Base-by-base conservation (phyloP, 2,329 filamentous ascomycete species). In the Xylaria hypoxylon region DNA sequence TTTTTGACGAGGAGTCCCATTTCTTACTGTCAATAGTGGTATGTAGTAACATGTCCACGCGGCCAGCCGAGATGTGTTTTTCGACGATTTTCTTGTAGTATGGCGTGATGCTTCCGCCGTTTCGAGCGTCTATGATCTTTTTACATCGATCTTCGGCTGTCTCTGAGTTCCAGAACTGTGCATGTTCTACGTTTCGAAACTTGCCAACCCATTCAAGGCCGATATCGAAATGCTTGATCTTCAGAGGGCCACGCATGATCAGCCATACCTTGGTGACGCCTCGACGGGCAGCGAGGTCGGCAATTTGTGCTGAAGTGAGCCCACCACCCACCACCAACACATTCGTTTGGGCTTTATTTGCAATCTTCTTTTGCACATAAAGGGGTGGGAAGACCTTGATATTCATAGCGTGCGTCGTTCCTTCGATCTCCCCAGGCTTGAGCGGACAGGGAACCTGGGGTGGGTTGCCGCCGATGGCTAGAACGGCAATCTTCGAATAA, bases 201-300 rank as follows among this genome's bases (percentile, higher is more conserved):
- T 95, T 95, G 10, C 90, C 91, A 77, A 95, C 91, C 92, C 92
- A 96, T 53, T 87, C 85, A 1, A 95, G 83, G 63, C 89, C 87
- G 26, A 95, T 85, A 72, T 95, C 92, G 70, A 95, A 95, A 65
- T 90, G 89, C 78, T 95, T 95, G 56, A 93, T 84, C 71, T 82
- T 80, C 13, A 85, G 72, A 0, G 81, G 79, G 0, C 85, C 83
- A 0, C 92, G 85, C 85, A 94, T 89, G 28, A 95, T 74, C 58
- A 92, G 86, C 82, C 86, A 92, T 0, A 94, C 89, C 68, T 88
- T 90, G 0, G 81, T 84, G 0, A 92, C 88, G 0, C 91, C 90
- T 26, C 83, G 83, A 8, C 86, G 84, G 64, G 94, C 79, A 0
- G 87, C 87, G 52, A 91, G 82, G 73, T 93, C 90, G 0, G 88